These are phyloP conservation scores for Ceratobasidium sp. DNA, from an alignment of 1,284 basidiomycete genomes.

Conservation along the genomic window DNA sequence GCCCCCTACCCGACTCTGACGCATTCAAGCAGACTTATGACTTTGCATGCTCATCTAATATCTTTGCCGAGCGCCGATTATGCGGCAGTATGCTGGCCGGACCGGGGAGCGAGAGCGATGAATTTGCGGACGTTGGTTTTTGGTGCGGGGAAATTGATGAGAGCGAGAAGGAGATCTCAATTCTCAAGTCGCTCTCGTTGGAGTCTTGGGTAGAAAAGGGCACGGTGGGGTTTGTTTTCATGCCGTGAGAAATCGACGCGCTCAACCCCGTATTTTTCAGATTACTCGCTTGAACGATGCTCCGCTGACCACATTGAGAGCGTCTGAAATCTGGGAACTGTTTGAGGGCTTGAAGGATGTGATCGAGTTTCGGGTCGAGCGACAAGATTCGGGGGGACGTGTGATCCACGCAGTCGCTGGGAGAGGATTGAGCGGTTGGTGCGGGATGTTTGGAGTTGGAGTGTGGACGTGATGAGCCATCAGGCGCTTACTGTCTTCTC, in stretches of 20 bases:
- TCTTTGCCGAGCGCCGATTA: slow-evolving; percentile 28
- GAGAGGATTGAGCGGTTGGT: slow-evolving; percentile 30
- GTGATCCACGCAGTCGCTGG: slow-evolving; percentile 47
- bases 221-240: slow-evolving; percentile 32
- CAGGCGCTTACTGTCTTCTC: background rate
- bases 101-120: slow-evolving; percentile 49
- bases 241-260: background rate
- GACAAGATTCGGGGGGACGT: slow-evolving; percentile 36
- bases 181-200: slow-evolving; percentile 40
- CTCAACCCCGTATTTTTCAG: slow-evolving; percentile 3
- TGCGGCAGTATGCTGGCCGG: slow-evolving; percentile 48
- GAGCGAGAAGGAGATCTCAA: slow-evolving; percentile 29
- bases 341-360: slow-evolving; percentile 39
- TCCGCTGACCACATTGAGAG: slow-evolving; percentile 30
- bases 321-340: slow-evolving; percentile 38
- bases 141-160: slow-evolving; percentile 44
- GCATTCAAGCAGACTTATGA: slow-evolving; percentile 37
- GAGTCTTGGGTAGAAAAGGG: slow-evolving; percentile 38
- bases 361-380: slow-evolving; percentile 46
- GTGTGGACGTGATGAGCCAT: slow-evolving; percentile 33
- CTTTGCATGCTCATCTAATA: slow-evolving; percentile 41
- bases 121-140: slow-evolving; percentile 46
- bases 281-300: slow-evolving; percentile 30
- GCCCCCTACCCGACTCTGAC: slow-evolving; percentile 24
- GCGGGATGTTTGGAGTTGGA: slow-evolving; percentile 39